phyloP scores from a whole-genome alignment of 2,329 filamentous ascomycete genomes.

The Fusarium pseudograminearum region DNA sequence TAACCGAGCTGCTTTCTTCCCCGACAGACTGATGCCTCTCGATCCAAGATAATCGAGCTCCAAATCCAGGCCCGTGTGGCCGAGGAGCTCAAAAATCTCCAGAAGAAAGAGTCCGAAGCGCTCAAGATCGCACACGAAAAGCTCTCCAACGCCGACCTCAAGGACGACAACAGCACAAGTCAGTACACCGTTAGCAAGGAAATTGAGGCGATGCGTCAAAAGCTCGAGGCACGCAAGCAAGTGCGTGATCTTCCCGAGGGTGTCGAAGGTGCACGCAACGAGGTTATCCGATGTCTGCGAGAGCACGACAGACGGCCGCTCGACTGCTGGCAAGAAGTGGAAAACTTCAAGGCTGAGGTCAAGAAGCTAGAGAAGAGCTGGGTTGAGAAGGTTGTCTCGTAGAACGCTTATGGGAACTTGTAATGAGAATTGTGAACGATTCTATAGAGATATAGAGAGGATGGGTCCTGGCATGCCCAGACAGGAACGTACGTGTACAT shows the following conservation, averaged over 20 bases:
- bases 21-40: constrained; percentile 85
- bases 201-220: constrained; percentile 67
- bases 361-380: constrained; percentile 86
- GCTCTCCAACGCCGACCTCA: constrained; percentile 61
- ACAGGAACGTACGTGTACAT: constrained; percentile 49
- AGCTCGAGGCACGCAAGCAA: constrained; percentile 72
- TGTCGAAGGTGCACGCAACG: constrained; percentile 79
- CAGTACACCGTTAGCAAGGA: constrained; percentile 68
- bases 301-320: constrained; percentile 88
- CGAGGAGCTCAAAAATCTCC: constrained; percentile 84
- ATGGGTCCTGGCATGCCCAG: constrained; percentile 27
- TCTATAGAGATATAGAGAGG: constrained; percentile 38
- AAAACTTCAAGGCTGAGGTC: constrained; percentile 90
- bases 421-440: constrained; percentile 21
- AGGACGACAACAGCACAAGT: constrained; percentile 50
- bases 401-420: constrained; percentile 5
- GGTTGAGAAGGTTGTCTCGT: constrained; percentile 82
- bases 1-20: constrained; percentile 21
- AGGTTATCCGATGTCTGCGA: constrained; percentile 83
- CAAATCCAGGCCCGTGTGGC: constrained; percentile 89
- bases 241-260: constrained; percentile 76
- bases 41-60: constrained; percentile 84
- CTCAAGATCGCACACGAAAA: constrained; percentile 77
- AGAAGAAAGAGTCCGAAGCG: constrained; percentile 75
- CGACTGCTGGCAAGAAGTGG: constrained; percentile 95